A percentile compares a stretch with the other conserved stretches of the same genome.
These are phyloP conservation scores for Globisporangium abappressorium DNA, from an alignment of 352 stramenopile species.

Conservation along the genomic window DNA sequence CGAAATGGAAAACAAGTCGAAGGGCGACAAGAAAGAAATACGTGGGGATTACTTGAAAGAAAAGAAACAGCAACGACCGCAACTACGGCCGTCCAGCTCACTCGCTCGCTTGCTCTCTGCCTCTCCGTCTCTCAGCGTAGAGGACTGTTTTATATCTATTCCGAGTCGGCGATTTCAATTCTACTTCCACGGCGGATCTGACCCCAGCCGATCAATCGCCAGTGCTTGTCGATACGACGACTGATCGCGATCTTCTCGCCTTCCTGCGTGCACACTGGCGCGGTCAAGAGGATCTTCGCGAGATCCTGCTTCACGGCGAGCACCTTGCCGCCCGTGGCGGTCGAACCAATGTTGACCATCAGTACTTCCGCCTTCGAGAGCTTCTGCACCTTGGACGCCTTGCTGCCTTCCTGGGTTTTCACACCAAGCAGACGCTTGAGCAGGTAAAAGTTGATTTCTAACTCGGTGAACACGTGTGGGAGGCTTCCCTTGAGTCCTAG, in stretches of 20 bases:
- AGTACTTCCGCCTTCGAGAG: conserved; percentile 99
- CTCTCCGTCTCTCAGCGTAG: not conserved
- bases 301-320: conserved; percentile 96
- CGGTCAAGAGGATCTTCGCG: conserved; percentile 98
- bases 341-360: conserved; percentile 99
- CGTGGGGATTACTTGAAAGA: not conserved
- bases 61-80: not conserved
- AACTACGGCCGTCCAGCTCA: not conserved
- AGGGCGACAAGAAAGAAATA: conserved; percentile 6
- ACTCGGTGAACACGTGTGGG: conserved; percentile 98
- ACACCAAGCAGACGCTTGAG: conserved; percentile 98
- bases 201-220: conserved; percentile 99
- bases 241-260: conserved; percentile 99
- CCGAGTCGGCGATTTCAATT: conserved; percentile 88
- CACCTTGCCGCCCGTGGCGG: conserved; percentile 95
- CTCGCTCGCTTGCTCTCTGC: not conserved
- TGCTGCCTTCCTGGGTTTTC: conserved; percentile 98
- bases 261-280: conserved; percentile 99
- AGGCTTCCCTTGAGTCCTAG: conserved; percentile 96
- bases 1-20: not conserved
- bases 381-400: conserved; percentile 99
- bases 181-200: conserved; percentile 97
- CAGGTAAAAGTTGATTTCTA: conserved; percentile 99
- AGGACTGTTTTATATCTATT: conserved; percentile 66
- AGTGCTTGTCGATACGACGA: conserved; percentile 99